Evolutionary conservation across 1,139 yeast species (phyloP).

Genomic region (Spathaspora sp.): DNA sequence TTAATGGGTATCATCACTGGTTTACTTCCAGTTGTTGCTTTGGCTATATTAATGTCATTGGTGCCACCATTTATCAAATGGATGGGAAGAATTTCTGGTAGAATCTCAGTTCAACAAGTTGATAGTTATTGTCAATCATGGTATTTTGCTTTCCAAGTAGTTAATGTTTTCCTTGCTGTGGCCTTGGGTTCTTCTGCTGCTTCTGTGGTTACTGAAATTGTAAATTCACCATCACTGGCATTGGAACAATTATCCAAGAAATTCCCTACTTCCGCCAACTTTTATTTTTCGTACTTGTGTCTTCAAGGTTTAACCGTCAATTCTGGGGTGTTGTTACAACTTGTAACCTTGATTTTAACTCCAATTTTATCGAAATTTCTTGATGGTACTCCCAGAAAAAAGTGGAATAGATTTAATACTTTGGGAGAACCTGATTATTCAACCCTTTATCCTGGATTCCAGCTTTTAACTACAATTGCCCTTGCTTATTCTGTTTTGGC

Average conservation of each 20-base stretch:
- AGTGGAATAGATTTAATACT: constrained; percentile 44
- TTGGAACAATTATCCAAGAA: constrained; percentile 57
- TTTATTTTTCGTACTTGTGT: constrained; percentile 55
- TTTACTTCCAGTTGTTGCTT: constrained; percentile 77
- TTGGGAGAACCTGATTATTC: constrained; percentile 46
- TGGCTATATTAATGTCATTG: constrained; percentile 78
- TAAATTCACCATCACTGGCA: constrained; percentile 54
- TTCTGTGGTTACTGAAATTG: constrained; percentile 61
- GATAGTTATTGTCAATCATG: constrained; percentile 84
- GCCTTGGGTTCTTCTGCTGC: constrained; percentile 81
- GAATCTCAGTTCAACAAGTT: constrained; percentile 65
- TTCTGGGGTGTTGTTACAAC: constrained; percentile 38
- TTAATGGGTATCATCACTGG: constrained; percentile 84
- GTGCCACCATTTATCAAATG: constrained; percentile 68
- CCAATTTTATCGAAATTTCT: constrained; percentile 46
- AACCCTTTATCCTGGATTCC: constrained; percentile 39
- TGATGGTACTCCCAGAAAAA: constrained; percentile 49
- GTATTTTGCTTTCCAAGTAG: constrained; percentile 85
- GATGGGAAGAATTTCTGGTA: constrained; percentile 73
- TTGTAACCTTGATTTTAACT: constrained; percentile 46
- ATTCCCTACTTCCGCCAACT: constrained; percentile 72
- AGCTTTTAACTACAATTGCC: constrained; percentile 39
- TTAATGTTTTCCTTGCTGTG: constrained; percentile 78
- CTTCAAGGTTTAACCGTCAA: constrained; percentile 44
- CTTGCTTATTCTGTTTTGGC: constrained; percentile 43